A percentile compares a stretch with the other conserved stretches of the same genome.
Evolutionary conservation across 2,329 filamentous ascomycete genomes (phyloP).

Genomic region (Cercospora brassicicola): DNA sequence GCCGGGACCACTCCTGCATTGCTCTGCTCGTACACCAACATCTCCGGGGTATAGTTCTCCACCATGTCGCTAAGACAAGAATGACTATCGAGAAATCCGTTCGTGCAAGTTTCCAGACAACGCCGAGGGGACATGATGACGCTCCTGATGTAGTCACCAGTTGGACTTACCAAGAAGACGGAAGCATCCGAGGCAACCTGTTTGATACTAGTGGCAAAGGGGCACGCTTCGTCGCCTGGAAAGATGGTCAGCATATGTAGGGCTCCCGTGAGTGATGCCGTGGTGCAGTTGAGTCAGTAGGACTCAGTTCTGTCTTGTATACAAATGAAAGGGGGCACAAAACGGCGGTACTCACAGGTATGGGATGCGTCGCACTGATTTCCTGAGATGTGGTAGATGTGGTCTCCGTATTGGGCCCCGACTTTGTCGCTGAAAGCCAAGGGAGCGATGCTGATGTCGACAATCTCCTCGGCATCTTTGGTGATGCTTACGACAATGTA

Average conservation of each 20-base stretch:
- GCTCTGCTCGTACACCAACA: slow-evolving; percentile 11
- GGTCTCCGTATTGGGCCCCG: background rate
- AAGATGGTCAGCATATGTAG: background rate
- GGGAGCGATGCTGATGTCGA: slow-evolving; percentile 18
- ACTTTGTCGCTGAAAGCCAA: slow-evolving; percentile 20
- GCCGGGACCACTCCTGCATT: slow-evolving; percentile 1
- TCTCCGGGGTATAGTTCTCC: slow-evolving; percentile 25
- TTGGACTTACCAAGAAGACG: slow-evolving; percentile 21
- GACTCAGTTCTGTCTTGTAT: background rate
- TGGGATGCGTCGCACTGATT: slow-evolving; percentile 17
- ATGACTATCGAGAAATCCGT: slow-evolving; percentile 27
- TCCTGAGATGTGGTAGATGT: slow-evolving; percentile 31
- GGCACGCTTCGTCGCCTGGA: slow-evolving; percentile 9
- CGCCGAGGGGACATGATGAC: slow-evolving; percentile 12
- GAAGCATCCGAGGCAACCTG: slow-evolving; percentile 19
- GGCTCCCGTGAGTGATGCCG: background rate
- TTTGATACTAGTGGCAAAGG: slow-evolving; percentile 13
- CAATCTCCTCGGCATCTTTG: slow-evolving; percentile 19
- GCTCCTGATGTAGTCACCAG: slow-evolving; percentile 26
- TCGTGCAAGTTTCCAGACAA: slow-evolving; percentile 25
- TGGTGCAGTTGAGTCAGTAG: background rate
- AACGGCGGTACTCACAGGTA: background rate
- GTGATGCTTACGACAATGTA: slow-evolving; percentile 19
- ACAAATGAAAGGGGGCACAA: background rate
- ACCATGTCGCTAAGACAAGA: slow-evolving; percentile 22